Evolutionary conservation across 768 basidiomycete species (phyloP), one percentile per base, ranked within the genome.

Genomic region (Tylopilus sp.): DNA sequence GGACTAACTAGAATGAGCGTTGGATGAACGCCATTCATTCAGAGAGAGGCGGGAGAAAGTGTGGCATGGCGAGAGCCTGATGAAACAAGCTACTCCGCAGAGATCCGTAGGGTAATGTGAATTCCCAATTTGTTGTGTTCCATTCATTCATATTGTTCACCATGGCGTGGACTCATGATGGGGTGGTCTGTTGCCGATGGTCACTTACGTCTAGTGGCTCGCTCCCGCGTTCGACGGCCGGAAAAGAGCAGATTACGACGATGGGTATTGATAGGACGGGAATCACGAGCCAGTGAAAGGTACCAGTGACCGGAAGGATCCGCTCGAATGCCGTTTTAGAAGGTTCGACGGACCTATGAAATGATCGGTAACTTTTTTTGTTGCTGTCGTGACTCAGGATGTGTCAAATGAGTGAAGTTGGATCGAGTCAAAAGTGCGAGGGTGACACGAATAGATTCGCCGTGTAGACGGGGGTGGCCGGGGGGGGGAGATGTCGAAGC

Each of bases 201-300:
- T 62, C 61, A 63, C 57, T 68, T 68, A 68, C 66, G 66, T 68
- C 55, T 52, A 36, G 56, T 61, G 53, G 55, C 61, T 67, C 66
- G 66, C 66, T 69, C 56, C 66, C 66, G 66, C 57, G 58, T 55
- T 57, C 26, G 52, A 60, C 54, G 57, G 60, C 52, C 52, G 57
- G 47, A 55, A 18, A 56, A 31, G 20, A 50, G 18, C 41, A 47
- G 45, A 50, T 60, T 56, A 51, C 47, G 41, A 53, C n/a, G 20
- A 40, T 43, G 48, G 47, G 46, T 55, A 61, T 54, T 55, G 67
- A 63, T 59, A 57, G 52, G 47, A 55, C 50, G 48, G 52, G 50
- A 52, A 58, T 65, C 45, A 50, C 57, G 47, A 53, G 58, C 47
- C 50, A 49, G 55, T 31, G 55, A 23, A 53, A 65, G 59, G 59